Percentiles rank a stretch among this genome's conserved stretches.
These are phyloP conservation scores for Paramecium biaurelia DNA, from an alignment of 73 alveolate genomes.

Conservation along the genomic window DNA sequence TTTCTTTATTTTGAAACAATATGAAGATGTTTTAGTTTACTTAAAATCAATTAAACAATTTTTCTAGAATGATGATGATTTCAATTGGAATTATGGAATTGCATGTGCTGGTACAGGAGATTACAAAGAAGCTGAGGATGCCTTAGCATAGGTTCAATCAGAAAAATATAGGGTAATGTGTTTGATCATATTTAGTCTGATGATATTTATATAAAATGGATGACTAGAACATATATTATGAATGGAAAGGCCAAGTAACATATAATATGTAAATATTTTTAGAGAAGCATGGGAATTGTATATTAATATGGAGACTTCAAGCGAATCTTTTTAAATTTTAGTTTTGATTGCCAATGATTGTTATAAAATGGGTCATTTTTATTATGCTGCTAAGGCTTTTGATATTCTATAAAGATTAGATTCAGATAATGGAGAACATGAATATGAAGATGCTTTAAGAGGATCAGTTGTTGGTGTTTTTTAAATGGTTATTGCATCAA, in stretches of 20 bases:
- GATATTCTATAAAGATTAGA: constrained; percentile 97
- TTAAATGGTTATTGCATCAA: constrained; percentile 60
- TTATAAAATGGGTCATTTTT: constrained; percentile 99
- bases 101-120: constrained; percentile 95
- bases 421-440: constrained; percentile 89
- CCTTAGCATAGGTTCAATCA: constrained; percentile 74
- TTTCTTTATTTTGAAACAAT: constrained; percentile 86
- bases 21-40: constrained; percentile 89
- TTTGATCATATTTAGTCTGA: background rate
- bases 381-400: constrained; percentile 97
- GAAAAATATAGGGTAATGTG: constrained; percentile 68
- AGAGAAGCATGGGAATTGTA: constrained; percentile 93
- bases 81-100: constrained; percentile 98
- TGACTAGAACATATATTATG: constrained; percentile 95
- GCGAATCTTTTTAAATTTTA: constrained; percentile 90
- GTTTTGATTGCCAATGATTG: constrained; percentile 97
- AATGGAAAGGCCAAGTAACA: constrained; percentile 83
- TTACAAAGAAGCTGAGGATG: constrained; percentile 92
- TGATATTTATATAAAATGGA: constrained; percentile 90
- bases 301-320: constrained; percentile 95
- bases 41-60: constrained; percentile 86
- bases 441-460: constrained; percentile 94
- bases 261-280: background rate
- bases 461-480: constrained; percentile 67
- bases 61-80: constrained; percentile 96